Conservation (phyloP, 148 eudicot species). For the Polygonum aviculare region DNA sequence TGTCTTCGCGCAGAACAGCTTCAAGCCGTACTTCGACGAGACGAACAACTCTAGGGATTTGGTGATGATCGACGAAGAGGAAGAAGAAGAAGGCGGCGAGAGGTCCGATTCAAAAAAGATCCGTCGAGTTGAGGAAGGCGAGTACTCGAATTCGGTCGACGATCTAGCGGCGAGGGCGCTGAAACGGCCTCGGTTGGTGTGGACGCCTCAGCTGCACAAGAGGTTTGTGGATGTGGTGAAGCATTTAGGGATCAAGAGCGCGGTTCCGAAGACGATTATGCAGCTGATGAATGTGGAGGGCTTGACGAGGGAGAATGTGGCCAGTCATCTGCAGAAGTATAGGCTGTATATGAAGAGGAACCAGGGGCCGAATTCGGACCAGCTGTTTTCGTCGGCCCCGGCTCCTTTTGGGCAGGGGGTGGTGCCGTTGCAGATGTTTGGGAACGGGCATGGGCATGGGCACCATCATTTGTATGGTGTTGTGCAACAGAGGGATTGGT, state of each 20-base stretch:
- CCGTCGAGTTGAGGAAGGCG: conserved; percentile 19
- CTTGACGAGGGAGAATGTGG: conserved; percentile 80
- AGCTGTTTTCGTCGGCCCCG: neutral
- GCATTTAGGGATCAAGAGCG: conserved; percentile 69
- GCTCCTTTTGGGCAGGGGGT: conserved; percentile 8
- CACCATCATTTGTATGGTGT: conserved; percentile 15
- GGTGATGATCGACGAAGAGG: conserved; percentile 1
- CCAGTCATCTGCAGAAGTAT: conserved; percentile 90
- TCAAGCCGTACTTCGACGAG: conserved; percentile 19
- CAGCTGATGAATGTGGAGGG: conserved; percentile 98
- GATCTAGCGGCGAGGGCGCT: conserved; percentile 24
- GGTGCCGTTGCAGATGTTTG: conserved; percentile 29
- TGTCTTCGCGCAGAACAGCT: conserved; percentile 11
- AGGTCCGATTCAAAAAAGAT: conserved; percentile 33
- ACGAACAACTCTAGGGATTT: neutral
- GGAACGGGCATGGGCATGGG: conserved; percentile 18
- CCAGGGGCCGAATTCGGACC: conserved; percentile 31
- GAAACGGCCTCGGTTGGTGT: conserved; percentile 67
- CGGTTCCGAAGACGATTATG: conserved; percentile 96
- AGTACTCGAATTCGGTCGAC: conserved; percentile 6
- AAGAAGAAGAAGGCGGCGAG: conserved; percentile 22
- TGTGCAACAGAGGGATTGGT: conserved; percentile 47
- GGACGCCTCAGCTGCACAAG: conserved; percentile 95
- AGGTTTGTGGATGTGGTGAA: conserved; percentile 83
- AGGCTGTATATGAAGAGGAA: conserved; percentile 79